phyloP scores from a whole-genome alignment of 2,329 filamentous ascomycete species.

The Diaporthe batatas region DNA sequence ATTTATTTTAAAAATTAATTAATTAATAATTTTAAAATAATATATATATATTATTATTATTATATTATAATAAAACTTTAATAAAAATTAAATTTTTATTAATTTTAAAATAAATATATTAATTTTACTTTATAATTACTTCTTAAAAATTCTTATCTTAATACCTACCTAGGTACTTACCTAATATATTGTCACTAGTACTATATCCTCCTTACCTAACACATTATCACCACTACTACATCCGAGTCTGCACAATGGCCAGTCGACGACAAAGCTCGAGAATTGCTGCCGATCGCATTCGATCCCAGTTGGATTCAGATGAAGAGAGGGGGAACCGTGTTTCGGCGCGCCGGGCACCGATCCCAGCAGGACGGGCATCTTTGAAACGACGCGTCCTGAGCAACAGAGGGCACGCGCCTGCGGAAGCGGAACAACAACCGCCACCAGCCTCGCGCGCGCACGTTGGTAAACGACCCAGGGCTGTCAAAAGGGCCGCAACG shows the following conservation, averaged over 20 bases:
- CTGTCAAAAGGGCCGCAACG: neutral
- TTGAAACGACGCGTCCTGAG: constrained; percentile 21
- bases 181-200: too few relatives aligned
- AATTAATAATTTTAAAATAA: too few relatives aligned
- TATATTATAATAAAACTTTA: too few relatives aligned
- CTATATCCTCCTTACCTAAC: too few relatives aligned
- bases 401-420: constrained; percentile 20
- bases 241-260: constrained; percentile 6
- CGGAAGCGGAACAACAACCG: neutral
- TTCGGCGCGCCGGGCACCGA: neutral
- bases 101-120: too few relatives aligned
- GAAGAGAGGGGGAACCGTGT: neutral
- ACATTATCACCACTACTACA: neutral
- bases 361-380: neutral
- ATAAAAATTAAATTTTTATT: too few relatives aligned
- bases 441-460: neutral
- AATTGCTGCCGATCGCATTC: constrained; percentile 37
- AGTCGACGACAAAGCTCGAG: constrained; percentile 35
- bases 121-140: too few relatives aligned
- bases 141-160: too few relatives aligned
- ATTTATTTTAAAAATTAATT: too few relatives aligned
- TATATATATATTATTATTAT: too few relatives aligned
- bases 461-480: constrained; percentile 23
- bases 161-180: too few relatives aligned
- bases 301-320: constrained; percentile 26